phyloP scores from a whole-genome alignment of 2,329 filamentous ascomycete species.

The Aspergillus neoniger region DNA sequence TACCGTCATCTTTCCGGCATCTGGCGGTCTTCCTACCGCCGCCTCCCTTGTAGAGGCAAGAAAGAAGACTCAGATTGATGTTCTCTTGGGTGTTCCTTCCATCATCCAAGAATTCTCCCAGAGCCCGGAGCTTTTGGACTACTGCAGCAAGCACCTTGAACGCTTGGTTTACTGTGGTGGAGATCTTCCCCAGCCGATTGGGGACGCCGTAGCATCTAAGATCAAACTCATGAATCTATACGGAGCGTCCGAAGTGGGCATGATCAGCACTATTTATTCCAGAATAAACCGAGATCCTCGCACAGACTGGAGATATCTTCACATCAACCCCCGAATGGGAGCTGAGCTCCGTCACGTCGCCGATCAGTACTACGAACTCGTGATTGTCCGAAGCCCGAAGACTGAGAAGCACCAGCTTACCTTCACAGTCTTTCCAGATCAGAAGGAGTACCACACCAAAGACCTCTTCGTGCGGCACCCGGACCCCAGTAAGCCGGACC shows the following conservation, averaged over 20 bases:
- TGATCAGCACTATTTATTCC: constrained; percentile 19
- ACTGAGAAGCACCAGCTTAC: constrained; percentile 25
- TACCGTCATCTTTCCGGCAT: constrained; percentile 20
- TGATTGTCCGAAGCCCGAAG: constrained; percentile 29
- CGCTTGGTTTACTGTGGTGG: constrained; percentile 41
- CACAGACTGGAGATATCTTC: constrained; percentile 38
- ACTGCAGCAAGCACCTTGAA: constrained; percentile 34
- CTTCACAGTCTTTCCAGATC: constrained; percentile 35
- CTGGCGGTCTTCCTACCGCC: constrained; percentile 16
- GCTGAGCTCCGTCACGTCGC: constrained; percentile 26
- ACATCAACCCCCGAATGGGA: constrained; percentile 33
- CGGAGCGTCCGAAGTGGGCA: constrained; percentile 37
- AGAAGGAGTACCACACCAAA: constrained; percentile 35
- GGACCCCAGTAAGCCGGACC: constrained; percentile 13
- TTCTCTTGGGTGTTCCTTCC: constrained; percentile 16
- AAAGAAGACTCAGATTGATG: constrained; percentile 18
- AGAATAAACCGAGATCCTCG: constrained; percentile 20
- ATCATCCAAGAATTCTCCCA: constrained; percentile 38
- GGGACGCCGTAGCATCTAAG: constrained; percentile 38
- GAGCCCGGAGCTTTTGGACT: constrained; percentile 22
- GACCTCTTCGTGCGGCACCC: constrained; percentile 39
- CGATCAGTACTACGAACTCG: constrained; percentile 36
- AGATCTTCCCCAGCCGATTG: constrained; percentile 38
- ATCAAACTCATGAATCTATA: constrained; percentile 35
- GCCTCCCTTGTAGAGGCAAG: constrained; percentile 15